phyloP scores from a whole-genome alignment of 129 eudicot species.

The Tagetes erecta region DNA sequence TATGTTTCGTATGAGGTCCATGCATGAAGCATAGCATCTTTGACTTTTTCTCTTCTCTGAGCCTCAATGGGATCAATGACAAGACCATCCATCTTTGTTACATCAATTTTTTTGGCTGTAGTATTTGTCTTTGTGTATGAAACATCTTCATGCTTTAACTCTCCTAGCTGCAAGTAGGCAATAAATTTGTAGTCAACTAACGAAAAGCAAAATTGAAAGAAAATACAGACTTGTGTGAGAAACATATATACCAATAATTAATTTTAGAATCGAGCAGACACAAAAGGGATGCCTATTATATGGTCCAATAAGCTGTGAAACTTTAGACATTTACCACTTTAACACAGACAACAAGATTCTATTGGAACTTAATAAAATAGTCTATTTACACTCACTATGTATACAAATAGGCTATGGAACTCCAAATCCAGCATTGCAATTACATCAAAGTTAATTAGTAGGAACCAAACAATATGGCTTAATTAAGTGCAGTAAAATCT shows the following conservation, averaged over 20 bases:
- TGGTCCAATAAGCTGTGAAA: conserved; percentile 14
- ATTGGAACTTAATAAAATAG: neutral
- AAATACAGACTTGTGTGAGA: neutral
- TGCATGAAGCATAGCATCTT: conserved; percentile 98
- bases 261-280: neutral
- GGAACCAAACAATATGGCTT: conserved; percentile 6
- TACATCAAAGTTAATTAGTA: neutral
- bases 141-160: conserved; percentile 39
- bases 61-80: conserved; percentile 59
- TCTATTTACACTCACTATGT: neutral
- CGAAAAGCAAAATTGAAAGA: conserved; percentile 1
- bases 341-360: neutral
- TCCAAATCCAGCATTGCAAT: conserved; percentile 12
- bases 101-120: conserved; percentile 32
- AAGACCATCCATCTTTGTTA: conserved; percentile 28
- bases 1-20: conserved; percentile 98
- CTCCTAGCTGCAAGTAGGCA: conserved; percentile 41
- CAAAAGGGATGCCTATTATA: neutral
- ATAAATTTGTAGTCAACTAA: conserved; percentile 19
- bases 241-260: conserved; percentile 8
- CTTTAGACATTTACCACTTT: conserved; percentile 4
- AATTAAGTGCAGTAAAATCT: neutral
- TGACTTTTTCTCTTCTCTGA: conserved; percentile 80
- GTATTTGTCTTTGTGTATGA: conserved; percentile 33
- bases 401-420: neutral